Conservation (phyloP, 1,139 yeast species). For the Geotrichum europaeum region DNA sequence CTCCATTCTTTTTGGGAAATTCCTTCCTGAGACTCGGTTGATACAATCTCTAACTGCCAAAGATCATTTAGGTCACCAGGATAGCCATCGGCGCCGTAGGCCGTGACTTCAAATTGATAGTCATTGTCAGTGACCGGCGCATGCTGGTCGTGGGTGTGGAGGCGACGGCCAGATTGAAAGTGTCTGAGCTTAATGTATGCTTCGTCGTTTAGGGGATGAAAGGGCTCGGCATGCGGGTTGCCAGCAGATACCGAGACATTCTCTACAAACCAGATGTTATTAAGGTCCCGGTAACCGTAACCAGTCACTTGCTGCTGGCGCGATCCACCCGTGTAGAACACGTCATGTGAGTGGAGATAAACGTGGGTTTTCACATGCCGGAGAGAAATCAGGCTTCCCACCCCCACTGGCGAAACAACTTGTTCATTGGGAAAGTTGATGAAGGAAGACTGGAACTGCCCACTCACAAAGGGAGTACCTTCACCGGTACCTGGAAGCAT, state of each 20-base stretch:
- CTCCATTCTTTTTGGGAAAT: slow-evolving; percentile 42
- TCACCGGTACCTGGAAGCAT: slow-evolving; percentile 45
- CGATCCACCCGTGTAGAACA: slow-evolving; percentile 49
- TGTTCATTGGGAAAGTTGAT: slow-evolving; percentile 39
- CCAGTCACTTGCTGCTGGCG: slow-evolving; percentile 64
- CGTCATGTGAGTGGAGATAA: slow-evolving; percentile 63
- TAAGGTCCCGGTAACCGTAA: slow-evolving; percentile 46
- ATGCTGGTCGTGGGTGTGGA: slow-evolving; percentile 49
- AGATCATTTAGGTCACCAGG: slow-evolving; percentile 31
- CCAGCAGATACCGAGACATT: slow-evolving; percentile 17
- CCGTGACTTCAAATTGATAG: slow-evolving; percentile 66
- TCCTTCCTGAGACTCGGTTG: slow-evolving; percentile 23
- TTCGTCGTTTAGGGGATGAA: slow-evolving; percentile 44
- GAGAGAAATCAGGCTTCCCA: slow-evolving; percentile 61
- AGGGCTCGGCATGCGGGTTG: slow-evolving; percentile 15
- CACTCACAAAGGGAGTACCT: slow-evolving; percentile 48
- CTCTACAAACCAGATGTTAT: slow-evolving; percentile 68
- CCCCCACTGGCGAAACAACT: slow-evolving; percentile 47
- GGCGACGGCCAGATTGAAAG: slow-evolving; percentile 49
- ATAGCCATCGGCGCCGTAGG: slow-evolving; percentile 46
- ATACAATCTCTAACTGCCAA: slow-evolving; percentile 27
- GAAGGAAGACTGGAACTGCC: slow-evolving; percentile 53
- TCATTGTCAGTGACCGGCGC: slow-evolving; percentile 82
- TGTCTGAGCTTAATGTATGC: slow-evolving; percentile 58
- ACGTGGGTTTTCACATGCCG: slow-evolving; percentile 59